These are phyloP conservation scores for Tillandsia fasciculata DNA, from an alignment of 176 grass and related monocot species.

Conservation along the genomic window DNA sequence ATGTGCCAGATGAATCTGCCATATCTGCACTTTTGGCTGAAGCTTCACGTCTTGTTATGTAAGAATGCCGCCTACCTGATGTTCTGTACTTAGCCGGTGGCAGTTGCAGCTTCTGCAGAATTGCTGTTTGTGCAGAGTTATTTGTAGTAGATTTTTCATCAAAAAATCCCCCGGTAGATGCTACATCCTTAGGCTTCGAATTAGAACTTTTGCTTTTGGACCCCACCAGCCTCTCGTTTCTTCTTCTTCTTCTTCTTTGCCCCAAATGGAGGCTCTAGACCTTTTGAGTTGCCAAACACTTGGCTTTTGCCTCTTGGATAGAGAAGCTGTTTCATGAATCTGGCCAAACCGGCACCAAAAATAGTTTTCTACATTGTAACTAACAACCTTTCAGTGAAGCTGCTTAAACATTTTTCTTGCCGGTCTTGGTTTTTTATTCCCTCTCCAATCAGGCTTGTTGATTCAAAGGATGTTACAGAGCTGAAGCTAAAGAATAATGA, in stretches of 20 bases:
- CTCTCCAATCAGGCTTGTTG: slow-evolving; percentile 31
- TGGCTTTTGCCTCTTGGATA: neutral
- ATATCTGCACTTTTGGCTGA: slow-evolving; percentile 40
- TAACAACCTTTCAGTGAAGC: neutral
- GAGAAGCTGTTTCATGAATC: neutral
- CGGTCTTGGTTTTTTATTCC: neutral
- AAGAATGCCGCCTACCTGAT: slow-evolving; percentile 1
- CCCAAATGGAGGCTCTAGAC: too few species aligned
- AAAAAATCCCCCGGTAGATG: too few species aligned
- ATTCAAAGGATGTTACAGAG: slow-evolving; percentile 38
- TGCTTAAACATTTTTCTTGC: neutral
- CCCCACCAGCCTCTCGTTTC: too few species aligned
- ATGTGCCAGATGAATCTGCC: slow-evolving; percentile 6
- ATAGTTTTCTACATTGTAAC: neutral
- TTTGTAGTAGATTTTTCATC: too few species aligned
- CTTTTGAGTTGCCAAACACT: too few species aligned
- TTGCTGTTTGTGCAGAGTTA: too few species aligned
- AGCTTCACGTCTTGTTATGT: slow-evolving; percentile 36
- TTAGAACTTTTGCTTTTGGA: too few species aligned
- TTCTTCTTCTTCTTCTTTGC: too few species aligned
- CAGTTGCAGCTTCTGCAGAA: too few species aligned
- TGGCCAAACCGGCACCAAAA: too few species aligned
- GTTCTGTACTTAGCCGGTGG: too few species aligned
- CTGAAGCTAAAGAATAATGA: slow-evolving; percentile 34
- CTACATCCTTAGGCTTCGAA: too few species aligned